Base-by-base conservation (phyloP, 495 filamentous ascomycete genomes). In the Penicillium arizonense region DNA sequence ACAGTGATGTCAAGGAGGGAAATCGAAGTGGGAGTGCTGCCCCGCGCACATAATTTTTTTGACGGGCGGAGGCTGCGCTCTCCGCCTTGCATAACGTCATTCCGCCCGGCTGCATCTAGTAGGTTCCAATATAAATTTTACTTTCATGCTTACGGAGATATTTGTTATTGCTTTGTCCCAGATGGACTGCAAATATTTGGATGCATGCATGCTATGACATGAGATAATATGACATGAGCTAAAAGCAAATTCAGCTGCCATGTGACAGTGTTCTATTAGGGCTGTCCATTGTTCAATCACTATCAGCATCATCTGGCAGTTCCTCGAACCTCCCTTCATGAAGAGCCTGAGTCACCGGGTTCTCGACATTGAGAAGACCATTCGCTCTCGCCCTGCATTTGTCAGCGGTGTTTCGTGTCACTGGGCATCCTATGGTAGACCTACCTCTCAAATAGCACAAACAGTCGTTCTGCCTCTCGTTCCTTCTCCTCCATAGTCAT, bases 401-500 rank as follows among this genome's bases (percentile, higher is more conserved):
- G 38, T 70, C 63, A 69, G 58, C 39, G 24, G 47, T 13, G 18
- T 13, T 42, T 42, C 10, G 18, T 18, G 14, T 36, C 7, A 9
- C 8, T 5, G 5, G 16, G 39, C 12, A 14, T 18, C 21, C 7
- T 10, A 9, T 30, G 24, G 20, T 36, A 13, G 1, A 47, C 70
- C 57, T 74, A 90, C 89, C 91, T 84, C 71, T 98, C 92, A 70
- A 98, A 98, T 13, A 98, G 76, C 12, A 97, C 90, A 72, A 97
- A 96, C 0, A 98, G 72, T 59, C 82, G 85, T 68, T 98, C 94
- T 0, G 94, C 94, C 67, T 98, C 94, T 39, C 89, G 77, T 63
- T 96, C 90, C 69, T 88, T 96, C 77, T 98, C 92, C 53, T 89
- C 94, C 30, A 85, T 75, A 5, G 87, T 93, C 94, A 98, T 97